Percentiles rank a stretch among this genome's conserved stretches.
phyloP scores from a whole-genome alignment of 352 stramenopile species.

The Phytophthora multivora region DNA sequence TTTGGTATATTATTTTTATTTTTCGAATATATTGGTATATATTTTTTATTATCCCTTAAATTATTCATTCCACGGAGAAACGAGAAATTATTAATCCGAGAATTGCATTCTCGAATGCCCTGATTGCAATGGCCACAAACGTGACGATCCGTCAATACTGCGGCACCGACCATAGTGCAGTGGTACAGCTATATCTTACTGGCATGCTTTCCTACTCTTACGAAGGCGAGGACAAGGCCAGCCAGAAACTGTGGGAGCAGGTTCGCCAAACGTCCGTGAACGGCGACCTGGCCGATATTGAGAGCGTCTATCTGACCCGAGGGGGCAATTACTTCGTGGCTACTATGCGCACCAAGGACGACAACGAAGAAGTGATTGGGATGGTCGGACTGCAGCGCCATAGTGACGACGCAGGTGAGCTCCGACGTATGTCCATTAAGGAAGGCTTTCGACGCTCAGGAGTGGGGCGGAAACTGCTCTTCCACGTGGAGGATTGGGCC shows the following conservation, averaged over 20 bases:
- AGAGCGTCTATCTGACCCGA: conserved; percentile 20
- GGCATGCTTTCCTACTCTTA: conserved; percentile 40
- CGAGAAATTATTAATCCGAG: no score
- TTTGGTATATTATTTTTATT: no score
- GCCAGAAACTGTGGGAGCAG: conserved; percentile 14
- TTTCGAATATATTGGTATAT: no score
- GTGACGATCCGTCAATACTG: conserved; percentile 32
- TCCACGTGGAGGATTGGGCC: conserved; percentile 40
- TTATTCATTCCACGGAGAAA: no score
- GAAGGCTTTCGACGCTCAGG: conserved; percentile 32
- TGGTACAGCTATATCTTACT: conserved; percentile 34
- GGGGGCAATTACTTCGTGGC: conserved; percentile 49
- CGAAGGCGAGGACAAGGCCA: conserved; percentile 31
- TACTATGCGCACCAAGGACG: neutral
- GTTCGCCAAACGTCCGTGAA: conserved; percentile 35
- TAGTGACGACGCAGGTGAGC: conserved; percentile 27
- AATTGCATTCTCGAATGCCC: no score
- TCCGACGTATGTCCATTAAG: conserved; percentile 48
- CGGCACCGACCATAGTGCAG: conserved; percentile 21
- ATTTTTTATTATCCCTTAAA: no score
- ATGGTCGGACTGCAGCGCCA: conserved; percentile 42
- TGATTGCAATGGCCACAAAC: neutral
- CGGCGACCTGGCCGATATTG: conserved; percentile 39
- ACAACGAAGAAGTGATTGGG: conserved; percentile 22
- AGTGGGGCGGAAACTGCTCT: conserved; percentile 30